phyloP scores from a whole-genome alignment of 805 yeast genomes.

The Lachancea meyersii region DNA sequence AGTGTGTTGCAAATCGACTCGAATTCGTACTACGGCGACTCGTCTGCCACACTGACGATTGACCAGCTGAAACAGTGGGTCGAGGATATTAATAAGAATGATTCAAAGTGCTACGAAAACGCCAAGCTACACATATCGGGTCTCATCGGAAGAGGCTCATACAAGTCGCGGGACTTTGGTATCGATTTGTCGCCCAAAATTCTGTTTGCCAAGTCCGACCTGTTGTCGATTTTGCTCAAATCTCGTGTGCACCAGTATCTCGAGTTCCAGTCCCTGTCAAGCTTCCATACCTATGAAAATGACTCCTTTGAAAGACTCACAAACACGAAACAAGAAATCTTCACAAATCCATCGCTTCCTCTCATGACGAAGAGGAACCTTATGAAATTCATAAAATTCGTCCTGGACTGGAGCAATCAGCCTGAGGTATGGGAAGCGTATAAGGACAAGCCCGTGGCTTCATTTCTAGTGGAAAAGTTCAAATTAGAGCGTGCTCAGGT shows the following conservation, averaged over 20 bases:
- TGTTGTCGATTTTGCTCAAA: slow-evolving; percentile 68
- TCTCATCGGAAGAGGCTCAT: slow-evolving; percentile 36
- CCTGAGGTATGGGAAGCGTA: slow-evolving; percentile 52
- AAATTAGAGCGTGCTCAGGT: slow-evolving; percentile 68
- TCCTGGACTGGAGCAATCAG: slow-evolving; percentile 59
- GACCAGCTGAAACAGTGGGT: slow-evolving; percentile 87
- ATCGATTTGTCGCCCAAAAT: slow-evolving; percentile 83
- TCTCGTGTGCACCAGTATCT: slow-evolving; percentile 85
- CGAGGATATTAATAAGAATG: slow-evolving; percentile 47
- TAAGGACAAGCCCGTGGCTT: slow-evolving; percentile 48
- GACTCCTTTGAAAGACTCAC: slow-evolving; percentile 83
- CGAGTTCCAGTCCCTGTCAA: slow-evolving; percentile 83
- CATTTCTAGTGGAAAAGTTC: slow-evolving; percentile 59
- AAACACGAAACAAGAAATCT: slow-evolving; percentile 86
- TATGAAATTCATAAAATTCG: slow-evolving; percentile 90
- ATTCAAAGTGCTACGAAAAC: slow-evolving; percentile 43
- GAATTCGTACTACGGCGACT: slow-evolving; percentile 83
- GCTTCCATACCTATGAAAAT: slow-evolving; percentile 90
- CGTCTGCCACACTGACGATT: slow-evolving; percentile 75
- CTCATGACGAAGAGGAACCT: slow-evolving; percentile 66
- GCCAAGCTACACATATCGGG: slow-evolving; percentile 79
- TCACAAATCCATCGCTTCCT: slow-evolving; percentile 76
- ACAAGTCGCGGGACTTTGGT: slow-evolving; percentile 70
- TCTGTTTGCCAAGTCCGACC: slow-evolving; percentile 84
- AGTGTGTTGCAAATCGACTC: slow-evolving; percentile 84